Evolutionary conservation across 495 filamentous ascomycete genomes (phyloP), one percentile per base, ranked within the genome.

Genomic region (Amphirosellinia nigrospora): DNA sequence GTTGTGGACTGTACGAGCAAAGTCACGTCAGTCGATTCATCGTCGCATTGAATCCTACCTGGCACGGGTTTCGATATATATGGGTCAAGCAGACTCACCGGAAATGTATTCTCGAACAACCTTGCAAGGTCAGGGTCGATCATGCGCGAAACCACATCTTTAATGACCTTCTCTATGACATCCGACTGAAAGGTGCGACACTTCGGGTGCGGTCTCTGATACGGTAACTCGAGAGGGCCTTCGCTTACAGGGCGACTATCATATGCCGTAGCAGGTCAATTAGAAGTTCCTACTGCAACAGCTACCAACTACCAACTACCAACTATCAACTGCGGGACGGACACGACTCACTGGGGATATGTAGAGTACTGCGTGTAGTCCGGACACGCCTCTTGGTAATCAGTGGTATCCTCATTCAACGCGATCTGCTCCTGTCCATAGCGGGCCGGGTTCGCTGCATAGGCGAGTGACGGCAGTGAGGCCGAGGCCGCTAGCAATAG

Each of bases 21-120:
- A 21, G 46, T 62, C 64, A 71, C 64, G 61, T 76, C 68, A 43
- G 70, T 73, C 39, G 11, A n/a, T n/a, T 52, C 69, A 69, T 56
- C 52, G 45, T 56, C 28, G 23, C 26, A 30, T 43, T 15, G 36
- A 23, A 34, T 7, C 4, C 21, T n/a, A 41, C 28, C 50, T 5
- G 55, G 19, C 8, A 32, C 16, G 30, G 55, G 7, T 13, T 36
- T 11, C 0, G 41, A 55, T 10, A 59, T n/a, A n/a, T n/a, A n/a
- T n/a, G n/a, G n/a, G 61, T 6, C 9, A n/a, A 34, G 38, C 0
- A 19, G 39, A 76, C 76, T 76, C 39, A 78, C 76, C 6, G 96
- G 96, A 73, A 95, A 98, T n/a, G 94, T 91, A 76, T 99, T 99
- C 69, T 96, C 93, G 77, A 99, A 99, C 8, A 99, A 81, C 39